Conservation (phyloP, 2,329 filamentous ascomycete genomes). For the Sporothrix luriei region DNA sequence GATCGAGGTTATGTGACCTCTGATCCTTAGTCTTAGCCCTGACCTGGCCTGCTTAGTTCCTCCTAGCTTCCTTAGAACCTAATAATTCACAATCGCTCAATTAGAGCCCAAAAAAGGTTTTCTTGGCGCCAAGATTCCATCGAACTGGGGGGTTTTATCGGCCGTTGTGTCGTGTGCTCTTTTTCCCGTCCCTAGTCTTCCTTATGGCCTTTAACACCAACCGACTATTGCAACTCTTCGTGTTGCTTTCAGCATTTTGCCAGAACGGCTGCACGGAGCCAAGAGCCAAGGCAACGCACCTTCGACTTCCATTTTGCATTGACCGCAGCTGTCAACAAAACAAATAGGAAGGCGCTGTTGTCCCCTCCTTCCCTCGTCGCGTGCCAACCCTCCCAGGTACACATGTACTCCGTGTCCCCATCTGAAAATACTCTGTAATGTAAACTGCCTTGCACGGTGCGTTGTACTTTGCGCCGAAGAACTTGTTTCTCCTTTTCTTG, state of each 20-base stretch:
- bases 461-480: neutral
- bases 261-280: slow-evolving; percentile 10
- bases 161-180: slow-evolving; percentile 26
- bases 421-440: neutral
- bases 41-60: too few relatives aligned
- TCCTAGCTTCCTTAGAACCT: too few relatives aligned
- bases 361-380: neutral
- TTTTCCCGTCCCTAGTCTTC: neutral
- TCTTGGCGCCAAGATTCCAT: slow-evolving; percentile 13
- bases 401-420: slow-evolving; percentile 25
- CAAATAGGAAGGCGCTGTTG: neutral
- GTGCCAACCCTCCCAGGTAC: neutral
- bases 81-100: too few relatives aligned
- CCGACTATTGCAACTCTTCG: too few relatives aligned
- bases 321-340: neutral
- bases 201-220: neutral
- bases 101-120: too few relatives aligned
- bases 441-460: neutral
- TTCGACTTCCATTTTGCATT: neutral
- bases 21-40: too few relatives aligned
- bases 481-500: too few relatives aligned
- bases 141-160: neutral
- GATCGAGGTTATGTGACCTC: too few relatives aligned
- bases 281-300: slow-evolving; percentile 7
- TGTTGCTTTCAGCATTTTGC: neutral